Base-by-base conservation (phyloP, 768 basidiomycete species). In the Boletus reticulatus region DNA sequence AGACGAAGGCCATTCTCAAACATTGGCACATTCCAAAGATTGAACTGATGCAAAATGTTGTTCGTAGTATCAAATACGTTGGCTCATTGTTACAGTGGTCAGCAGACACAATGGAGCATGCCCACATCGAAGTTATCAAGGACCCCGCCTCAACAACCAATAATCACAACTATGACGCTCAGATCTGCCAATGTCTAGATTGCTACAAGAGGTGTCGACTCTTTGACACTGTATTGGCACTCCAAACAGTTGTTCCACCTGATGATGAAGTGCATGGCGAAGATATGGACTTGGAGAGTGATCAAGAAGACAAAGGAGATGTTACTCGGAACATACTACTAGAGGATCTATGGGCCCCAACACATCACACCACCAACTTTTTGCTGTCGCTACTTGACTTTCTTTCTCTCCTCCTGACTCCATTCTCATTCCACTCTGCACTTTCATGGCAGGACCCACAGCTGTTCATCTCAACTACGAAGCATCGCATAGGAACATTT, bases 11-110 rank as follows among this genome's bases (percentile, higher is more conserved):
- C 6, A 52, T 64, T 1, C 70, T 75, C 20, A 36, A 71, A 8
- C 57, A 77, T 50, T 80, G 71, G 62, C 48, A 71, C 17, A 79
- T 80, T 43, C 76, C 74, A 3, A 81, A 81, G 57, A 24, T 24
- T 4, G 24, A 24, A 6, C 24, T 24, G 24, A 24, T 24, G 24
- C 24, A 24, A 24, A 24, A 5, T 27, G 36, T 53, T 11, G 17
- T 7, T 45, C 37, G 44, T 4, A 53, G 44, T 19, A 43, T 53
- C 7, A 4, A 20, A 11, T 4, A 4, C 14, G 27, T 53, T 17
- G 44, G 37, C 11, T 39, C 44, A 6, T 13, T 39, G 16, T n/a
- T 53, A 20, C 52, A 53, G 20, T 53, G 52, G 44, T 46, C 52
- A 47, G 24, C 4, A 6, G 24, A 24, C 24, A 24, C 24, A 24